Percentiles rank a stretch among this genome's conserved stretches.
These are phyloP conservation scores for Penicillium sp. DNA, from an alignment of 2,329 filamentous ascomycete genomes.

Conservation along the genomic window DNA sequence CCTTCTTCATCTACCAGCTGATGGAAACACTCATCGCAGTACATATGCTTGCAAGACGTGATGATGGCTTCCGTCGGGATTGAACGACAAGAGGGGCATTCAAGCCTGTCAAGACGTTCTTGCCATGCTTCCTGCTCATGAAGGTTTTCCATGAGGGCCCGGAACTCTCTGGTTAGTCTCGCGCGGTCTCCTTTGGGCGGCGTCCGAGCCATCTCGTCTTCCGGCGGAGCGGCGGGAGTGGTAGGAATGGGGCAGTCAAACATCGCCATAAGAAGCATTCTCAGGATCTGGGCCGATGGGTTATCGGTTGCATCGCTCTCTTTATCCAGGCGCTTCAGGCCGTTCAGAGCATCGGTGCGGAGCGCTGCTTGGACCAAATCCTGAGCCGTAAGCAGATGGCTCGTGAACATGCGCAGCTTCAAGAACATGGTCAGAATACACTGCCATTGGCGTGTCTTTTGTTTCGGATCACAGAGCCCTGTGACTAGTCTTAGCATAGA, in stretches of 20 bases:
- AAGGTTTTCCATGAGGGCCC: not conserved
- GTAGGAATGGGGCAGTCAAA: not conserved
- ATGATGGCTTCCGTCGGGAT: constrained; percentile 40
- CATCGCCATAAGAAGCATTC: not conserved
- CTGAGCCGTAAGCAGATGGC: constrained; percentile 53
- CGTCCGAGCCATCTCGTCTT: not conserved
- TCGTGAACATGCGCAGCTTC: constrained; percentile 54
- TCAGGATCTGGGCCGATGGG: not conserved
- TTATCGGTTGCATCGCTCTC: constrained; percentile 10
- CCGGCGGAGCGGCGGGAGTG: not conserved
- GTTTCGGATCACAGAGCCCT: not conserved
- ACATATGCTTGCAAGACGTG: constrained; percentile 58
- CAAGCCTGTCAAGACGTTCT: constrained; percentile 34
- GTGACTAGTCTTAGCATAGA: constrained; percentile 34
- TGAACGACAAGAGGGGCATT: constrained; percentile 48
- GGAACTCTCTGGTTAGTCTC: not conserved
- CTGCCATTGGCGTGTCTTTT: constrained; percentile 30
- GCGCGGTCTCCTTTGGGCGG: not conserved
- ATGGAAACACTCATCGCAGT: constrained; percentile 54
- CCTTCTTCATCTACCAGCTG: constrained; percentile 3
- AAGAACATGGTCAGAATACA: constrained; percentile 52
- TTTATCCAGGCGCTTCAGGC: constrained; percentile 38
- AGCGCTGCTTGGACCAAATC: constrained; percentile 49
- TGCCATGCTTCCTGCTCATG: not conserved
- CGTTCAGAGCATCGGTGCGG: constrained; percentile 47